These are phyloP conservation scores for Turritis glabra DNA, from an alignment of 345 rosid genomes.

Conservation along the genomic window DNA sequence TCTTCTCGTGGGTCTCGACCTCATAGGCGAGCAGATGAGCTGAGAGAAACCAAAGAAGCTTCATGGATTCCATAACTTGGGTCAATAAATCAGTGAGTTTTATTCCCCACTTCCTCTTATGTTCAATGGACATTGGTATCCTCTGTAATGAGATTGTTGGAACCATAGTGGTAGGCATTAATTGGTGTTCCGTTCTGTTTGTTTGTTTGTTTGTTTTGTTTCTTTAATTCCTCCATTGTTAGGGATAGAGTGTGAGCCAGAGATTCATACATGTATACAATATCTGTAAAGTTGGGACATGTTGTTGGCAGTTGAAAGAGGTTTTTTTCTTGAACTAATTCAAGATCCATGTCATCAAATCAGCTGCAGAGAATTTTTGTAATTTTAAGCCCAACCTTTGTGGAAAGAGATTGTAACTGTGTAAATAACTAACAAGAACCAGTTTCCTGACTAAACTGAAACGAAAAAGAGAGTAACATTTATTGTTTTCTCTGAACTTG, in stretches of 20 bases:
- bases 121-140: slow-evolving; percentile 29
- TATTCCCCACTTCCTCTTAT: slow-evolving; percentile 6
- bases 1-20: slow-evolving; percentile 82
- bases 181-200: slow-evolving; percentile 15
- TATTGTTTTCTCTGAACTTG: neutral
- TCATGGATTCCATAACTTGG: slow-evolving; percentile 4
- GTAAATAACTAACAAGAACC: slow-evolving; percentile 17
- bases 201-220: slow-evolving; percentile 31
- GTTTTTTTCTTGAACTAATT: slow-evolving; percentile 19
- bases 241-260: slow-evolving; percentile 32
- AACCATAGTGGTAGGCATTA: slow-evolving; percentile 42
- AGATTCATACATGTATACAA: slow-evolving; percentile 38
- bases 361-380: slow-evolving; percentile 12
- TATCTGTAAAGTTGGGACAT: slow-evolving; percentile 40
- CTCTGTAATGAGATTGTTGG: slow-evolving; percentile 40
- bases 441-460: slow-evolving; percentile 28
- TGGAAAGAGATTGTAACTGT: slow-evolving; percentile 14
- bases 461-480: slow-evolving; percentile 13
- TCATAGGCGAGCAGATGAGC: slow-evolving; percentile 87
- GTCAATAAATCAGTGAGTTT: slow-evolving; percentile 34
- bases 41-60: slow-evolving; percentile 22
- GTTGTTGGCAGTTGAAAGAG: slow-evolving; percentile 34
- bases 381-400: neutral
- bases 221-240: slow-evolving; percentile 32
- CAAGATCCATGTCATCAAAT: slow-evolving; percentile 15